Evolutionary conservation across 2,329 filamentous ascomycete species (phyloP).

Genomic region (Monilinia fructicola): DNA sequence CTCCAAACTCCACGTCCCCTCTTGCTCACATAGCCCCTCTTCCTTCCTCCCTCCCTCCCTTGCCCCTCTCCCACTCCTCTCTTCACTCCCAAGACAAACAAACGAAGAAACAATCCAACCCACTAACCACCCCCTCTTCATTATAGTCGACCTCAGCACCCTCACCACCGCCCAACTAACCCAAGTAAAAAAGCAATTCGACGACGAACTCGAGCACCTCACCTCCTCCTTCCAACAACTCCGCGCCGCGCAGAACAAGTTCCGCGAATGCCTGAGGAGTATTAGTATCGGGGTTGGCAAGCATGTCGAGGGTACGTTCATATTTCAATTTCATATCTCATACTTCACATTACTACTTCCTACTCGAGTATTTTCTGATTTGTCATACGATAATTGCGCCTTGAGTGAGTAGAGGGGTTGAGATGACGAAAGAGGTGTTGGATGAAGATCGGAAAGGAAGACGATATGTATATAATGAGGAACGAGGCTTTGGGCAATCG

Average conservation of each 20-base stretch:
- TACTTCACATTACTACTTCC: neutral
- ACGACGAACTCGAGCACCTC: constrained; percentile 93
- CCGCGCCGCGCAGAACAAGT: constrained; percentile 85
- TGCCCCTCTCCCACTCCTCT: too few species aligned
- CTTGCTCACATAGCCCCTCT: neutral
- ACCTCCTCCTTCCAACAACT: constrained; percentile 87
- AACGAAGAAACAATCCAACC: neutral
- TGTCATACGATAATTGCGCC: too few species aligned
- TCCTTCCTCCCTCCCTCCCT: too few species aligned
- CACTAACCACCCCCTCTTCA: neutral
- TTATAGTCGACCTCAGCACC: constrained; percentile 65
- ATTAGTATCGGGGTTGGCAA: constrained; percentile 60
- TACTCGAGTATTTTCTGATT: too few species aligned
- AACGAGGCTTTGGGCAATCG: neutral
- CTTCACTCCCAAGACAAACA: neutral
- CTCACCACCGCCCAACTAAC: constrained; percentile 83
- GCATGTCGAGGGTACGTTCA: constrained; percentile 40
- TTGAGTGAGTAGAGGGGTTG: too few species aligned
- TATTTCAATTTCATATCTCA: neutral
- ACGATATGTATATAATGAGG: neutral
- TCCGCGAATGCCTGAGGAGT: constrained; percentile 82
- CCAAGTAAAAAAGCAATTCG: constrained; percentile 92
- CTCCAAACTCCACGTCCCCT: neutral
- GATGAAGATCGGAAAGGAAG: neutral
- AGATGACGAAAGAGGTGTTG: too few species aligned